These are phyloP conservation scores for Alectoria sarmentosa DNA, from an alignment of 495 filamentous ascomycete genomes.

Conservation along the genomic window DNA sequence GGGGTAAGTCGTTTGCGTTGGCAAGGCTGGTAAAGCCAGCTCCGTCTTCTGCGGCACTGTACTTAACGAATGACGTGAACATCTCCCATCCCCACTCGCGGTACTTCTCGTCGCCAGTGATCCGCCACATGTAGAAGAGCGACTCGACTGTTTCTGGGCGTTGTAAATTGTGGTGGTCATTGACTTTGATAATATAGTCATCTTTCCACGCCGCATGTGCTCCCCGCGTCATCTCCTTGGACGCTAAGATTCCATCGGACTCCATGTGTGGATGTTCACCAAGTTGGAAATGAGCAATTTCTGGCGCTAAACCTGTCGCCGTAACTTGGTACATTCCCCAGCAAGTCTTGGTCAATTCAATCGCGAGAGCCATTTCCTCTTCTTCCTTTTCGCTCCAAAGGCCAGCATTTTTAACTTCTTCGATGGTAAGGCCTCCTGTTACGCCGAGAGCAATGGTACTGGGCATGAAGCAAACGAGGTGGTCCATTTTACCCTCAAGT, in stretches of 20 bases:
- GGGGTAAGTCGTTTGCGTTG: conserved; percentile 64
- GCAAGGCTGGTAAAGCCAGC: conserved; percentile 72
- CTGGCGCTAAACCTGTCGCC: conserved; percentile 79
- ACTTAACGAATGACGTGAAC: conserved; percentile 83
- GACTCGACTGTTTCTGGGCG: conserved; percentile 92
- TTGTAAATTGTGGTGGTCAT: conserved; percentile 89
- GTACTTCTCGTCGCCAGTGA: conserved; percentile 87
- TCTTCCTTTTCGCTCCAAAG: conserved; percentile 74
- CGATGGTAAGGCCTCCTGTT: conserved; percentile 68
- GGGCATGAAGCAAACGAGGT: conserved; percentile 95
- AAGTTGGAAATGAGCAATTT: conserved; percentile 85
- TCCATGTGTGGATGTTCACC: conserved; percentile 54
- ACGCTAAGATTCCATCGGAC: conserved; percentile 38
- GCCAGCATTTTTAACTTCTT: conserved; percentile 61
- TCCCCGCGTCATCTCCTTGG: conserved; percentile 39
- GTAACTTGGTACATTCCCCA: conserved; percentile 93
- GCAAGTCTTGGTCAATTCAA: conserved; percentile 92
- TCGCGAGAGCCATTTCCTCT: conserved; percentile 76
- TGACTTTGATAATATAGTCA: conserved; percentile 67
- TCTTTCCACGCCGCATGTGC: conserved; percentile 53
- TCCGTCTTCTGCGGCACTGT: conserved; percentile 64
- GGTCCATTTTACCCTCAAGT: conserved; percentile 90
- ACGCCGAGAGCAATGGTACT: conserved; percentile 88
- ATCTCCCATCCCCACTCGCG: conserved; percentile 98
- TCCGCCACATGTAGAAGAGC: conserved; percentile 97